A percentile compares a stretch with the other conserved stretches of the same genome.
Conservation (phyloP, 495 filamentous ascomycete species). For the Penicillium paxilli region DNA sequence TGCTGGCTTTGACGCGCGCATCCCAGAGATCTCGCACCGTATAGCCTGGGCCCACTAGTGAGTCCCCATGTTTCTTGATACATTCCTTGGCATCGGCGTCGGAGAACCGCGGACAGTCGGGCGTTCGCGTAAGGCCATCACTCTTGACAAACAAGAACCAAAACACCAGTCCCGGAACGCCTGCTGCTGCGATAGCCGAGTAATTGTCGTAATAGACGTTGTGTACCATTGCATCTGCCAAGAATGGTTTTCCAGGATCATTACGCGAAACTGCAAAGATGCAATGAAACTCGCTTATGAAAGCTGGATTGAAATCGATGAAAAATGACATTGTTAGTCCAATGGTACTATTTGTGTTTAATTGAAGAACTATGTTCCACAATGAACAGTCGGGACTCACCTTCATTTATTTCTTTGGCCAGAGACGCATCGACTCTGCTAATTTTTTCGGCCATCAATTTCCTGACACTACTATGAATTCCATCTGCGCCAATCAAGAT, state of each 20-base stretch:
- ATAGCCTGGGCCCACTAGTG: slow-evolving; percentile 15
- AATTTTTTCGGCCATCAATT: slow-evolving; percentile 36
- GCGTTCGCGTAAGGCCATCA: slow-evolving; percentile 8
- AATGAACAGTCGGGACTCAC: too few relatives aligned
- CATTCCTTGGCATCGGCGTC: slow-evolving; percentile 12
- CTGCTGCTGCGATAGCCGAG: slow-evolving; percentile 11
- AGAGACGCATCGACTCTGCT: slow-evolving; percentile 11
- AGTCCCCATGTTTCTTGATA: slow-evolving; percentile 12
- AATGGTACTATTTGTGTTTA: too few relatives aligned
- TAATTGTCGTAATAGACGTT: slow-evolving; percentile 14
- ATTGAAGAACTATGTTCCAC: too few relatives aligned
- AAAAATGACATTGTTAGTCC: too few relatives aligned
- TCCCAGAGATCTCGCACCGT: slow-evolving; percentile 22
- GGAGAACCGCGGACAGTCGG: slow-evolving; percentile 8
- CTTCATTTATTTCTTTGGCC: slow-evolving; percentile 9
- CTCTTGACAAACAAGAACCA: slow-evolving; percentile 20
- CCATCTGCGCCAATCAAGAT: slow-evolving; percentile 50
- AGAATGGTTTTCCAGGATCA: slow-evolving; percentile 11
- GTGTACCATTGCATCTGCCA: slow-evolving; percentile 16
- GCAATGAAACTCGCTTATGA: slow-evolving; percentile 20
- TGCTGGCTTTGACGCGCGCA: slow-evolving; percentile 14
- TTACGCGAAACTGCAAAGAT: slow-evolving; percentile 26
- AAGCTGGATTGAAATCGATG: too few relatives aligned
- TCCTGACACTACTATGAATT: slow-evolving; percentile 42
- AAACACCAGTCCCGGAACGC: slow-evolving; percentile 20